These are phyloP conservation scores for Bruguiera parviflora DNA, from an alignment of 345 rosid species.

Conservation along the genomic window DNA sequence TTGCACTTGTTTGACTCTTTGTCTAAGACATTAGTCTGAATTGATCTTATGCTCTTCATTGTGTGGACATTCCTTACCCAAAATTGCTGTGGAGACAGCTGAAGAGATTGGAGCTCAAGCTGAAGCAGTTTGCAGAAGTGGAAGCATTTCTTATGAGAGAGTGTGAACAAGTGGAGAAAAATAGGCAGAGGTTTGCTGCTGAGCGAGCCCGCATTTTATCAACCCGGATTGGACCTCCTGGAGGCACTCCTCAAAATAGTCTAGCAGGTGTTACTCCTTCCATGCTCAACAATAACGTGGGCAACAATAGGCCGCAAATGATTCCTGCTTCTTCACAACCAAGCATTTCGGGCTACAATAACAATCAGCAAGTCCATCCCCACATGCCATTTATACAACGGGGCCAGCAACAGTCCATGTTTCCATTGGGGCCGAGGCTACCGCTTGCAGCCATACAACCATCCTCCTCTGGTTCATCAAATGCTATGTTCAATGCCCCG, in stretches of 20 bases:
- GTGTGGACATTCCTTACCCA: neutral
- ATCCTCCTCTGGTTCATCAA: slow-evolving; percentile 52
- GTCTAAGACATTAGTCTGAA: neutral
- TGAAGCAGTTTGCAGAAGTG: slow-evolving; percentile 98
- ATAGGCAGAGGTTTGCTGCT: slow-evolving; percentile 75
- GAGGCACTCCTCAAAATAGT: slow-evolving; percentile 44
- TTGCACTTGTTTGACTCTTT: neutral
- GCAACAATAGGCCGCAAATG: slow-evolving; percentile 51
- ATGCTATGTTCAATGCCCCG: slow-evolving; percentile 43
- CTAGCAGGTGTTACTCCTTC: slow-evolving; percentile 52
- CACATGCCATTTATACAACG: slow-evolving; percentile 82
- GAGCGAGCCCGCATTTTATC: slow-evolving; percentile 69
- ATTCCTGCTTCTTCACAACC: slow-evolving; percentile 61
- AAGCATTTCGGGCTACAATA: slow-evolving; percentile 51
- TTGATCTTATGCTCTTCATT: neutral
- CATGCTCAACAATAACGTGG: slow-evolving; percentile 44
- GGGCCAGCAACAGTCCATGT: slow-evolving; percentile 43
- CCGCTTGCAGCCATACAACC: slow-evolving; percentile 70
- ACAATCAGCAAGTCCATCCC: slow-evolving; percentile 57
- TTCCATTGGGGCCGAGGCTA: slow-evolving; percentile 69
- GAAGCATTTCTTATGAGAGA: slow-evolving; percentile 92
- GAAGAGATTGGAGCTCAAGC: slow-evolving; percentile 94
- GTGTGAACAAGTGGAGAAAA: slow-evolving; percentile 92
- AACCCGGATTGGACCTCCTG: slow-evolving; percentile 53
- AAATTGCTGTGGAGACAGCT: slow-evolving; percentile 39